phyloP scores from a whole-genome alignment of 1,139 yeast genomes.

The Arxiozyma bovina region DNA sequence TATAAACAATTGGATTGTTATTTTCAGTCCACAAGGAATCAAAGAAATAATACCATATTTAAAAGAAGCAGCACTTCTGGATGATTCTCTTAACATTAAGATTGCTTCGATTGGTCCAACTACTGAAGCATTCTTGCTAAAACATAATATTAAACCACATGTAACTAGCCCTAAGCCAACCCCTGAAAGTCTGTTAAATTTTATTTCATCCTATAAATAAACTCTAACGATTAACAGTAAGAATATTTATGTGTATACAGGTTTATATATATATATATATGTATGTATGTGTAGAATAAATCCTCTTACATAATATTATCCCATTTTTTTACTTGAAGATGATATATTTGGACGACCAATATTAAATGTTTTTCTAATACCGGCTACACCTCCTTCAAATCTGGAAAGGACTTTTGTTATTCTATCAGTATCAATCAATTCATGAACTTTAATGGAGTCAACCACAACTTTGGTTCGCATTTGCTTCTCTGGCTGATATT shows the following conservation, averaged over 20 bases:
- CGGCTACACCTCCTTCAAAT: slow-evolving; percentile 31
- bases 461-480: slow-evolving; percentile 26
- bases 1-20: slow-evolving; percentile 54
- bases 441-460: slow-evolving; percentile 27
- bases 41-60: slow-evolving; percentile 46
- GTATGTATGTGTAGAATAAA: too few species aligned
- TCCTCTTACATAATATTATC: background rate
- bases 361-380: slow-evolving; percentile 20
- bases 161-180: slow-evolving; percentile 69
- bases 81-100: slow-evolving; percentile 11
- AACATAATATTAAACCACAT: slow-evolving; percentile 46
- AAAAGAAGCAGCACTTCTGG: slow-evolving; percentile 13
- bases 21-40: slow-evolving; percentile 90
- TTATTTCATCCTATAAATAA: slow-evolving; percentile 20
- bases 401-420: slow-evolving; percentile 23
- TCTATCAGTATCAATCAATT: slow-evolving; percentile 21
- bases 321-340: background rate
- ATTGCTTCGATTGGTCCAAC: slow-evolving; percentile 93
- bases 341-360: background rate
- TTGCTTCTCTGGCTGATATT: slow-evolving; percentile 29
- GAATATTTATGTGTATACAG: background rate
- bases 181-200: slow-evolving; percentile 46
- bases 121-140: slow-evolving; percentile 54
- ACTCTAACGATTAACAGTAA: background rate
- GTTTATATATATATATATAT: background rate